These are phyloP conservation scores for Chrysanthemum lavandulifolium DNA, from an alignment of 129 eudicot genomes.

Conservation along the genomic window DNA sequence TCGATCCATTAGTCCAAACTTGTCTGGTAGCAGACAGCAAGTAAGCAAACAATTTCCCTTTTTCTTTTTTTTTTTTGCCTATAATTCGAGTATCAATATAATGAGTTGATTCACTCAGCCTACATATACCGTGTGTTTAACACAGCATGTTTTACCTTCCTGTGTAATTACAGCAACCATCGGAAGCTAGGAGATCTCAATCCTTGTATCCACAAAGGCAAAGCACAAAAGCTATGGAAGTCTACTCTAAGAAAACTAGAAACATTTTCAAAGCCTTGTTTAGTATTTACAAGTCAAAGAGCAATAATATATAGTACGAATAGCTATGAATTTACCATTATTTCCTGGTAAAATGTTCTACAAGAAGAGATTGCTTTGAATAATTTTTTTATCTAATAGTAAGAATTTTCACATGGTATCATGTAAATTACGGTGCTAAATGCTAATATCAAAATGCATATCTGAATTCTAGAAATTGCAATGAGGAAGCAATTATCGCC, in stretches of 20 bases:
- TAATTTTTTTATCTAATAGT: constrained; percentile 6
- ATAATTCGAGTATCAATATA: background rate
- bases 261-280: constrained; percentile 62
- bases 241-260: constrained; percentile 53
- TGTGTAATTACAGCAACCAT: constrained; percentile 38
- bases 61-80: background rate
- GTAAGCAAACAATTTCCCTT: constrained; percentile 38
- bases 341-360: constrained; percentile 12
- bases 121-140: background rate
- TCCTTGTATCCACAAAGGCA: constrained; percentile 42
- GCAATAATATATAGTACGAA: constrained; percentile 27
- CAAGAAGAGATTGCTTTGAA: constrained; percentile 2
- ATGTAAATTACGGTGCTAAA: constrained; percentile 15
- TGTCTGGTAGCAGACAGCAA: constrained; percentile 31
- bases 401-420: constrained; percentile 4
- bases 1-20: constrained; percentile 34
- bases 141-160: background rate
- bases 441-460: background rate
- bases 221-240: constrained; percentile 42
- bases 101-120: background rate
- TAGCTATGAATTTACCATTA: constrained; percentile 19
- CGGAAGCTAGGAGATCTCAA: constrained; percentile 45
- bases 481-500: background rate
- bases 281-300: constrained; percentile 51
- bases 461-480: constrained; percentile 18